phyloP scores from a whole-genome alignment of 208 protist species.

The Trichomonas vaginalis region DNA sequence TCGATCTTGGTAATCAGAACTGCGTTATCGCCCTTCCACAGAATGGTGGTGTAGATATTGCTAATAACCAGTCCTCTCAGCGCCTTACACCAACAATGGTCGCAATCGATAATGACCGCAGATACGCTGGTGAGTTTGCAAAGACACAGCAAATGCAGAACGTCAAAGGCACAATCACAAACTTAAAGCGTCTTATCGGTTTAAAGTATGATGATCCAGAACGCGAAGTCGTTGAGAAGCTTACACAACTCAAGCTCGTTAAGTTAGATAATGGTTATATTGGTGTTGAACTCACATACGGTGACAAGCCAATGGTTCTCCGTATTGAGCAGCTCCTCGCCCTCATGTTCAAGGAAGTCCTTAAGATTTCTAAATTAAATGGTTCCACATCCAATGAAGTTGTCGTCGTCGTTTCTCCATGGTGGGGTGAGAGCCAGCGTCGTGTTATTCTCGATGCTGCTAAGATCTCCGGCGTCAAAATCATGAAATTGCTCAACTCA shows the following conservation, averaged over 20 bases:
- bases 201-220: conserved; percentile 13
- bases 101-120: conserved; percentile 18
- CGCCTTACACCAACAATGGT: conserved; percentile 28
- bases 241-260: neutral
- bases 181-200: conserved; percentile 29
- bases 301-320: neutral
- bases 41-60: conserved; percentile 25
- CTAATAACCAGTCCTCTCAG: conserved; percentile 29
- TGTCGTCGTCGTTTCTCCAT: conserved; percentile 29
- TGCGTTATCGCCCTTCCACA: conserved; percentile 26
- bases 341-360: neutral
- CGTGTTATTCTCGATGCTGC: conserved; percentile 29
- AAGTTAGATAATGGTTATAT: conserved; percentile 21
- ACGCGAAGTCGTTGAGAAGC: neutral
- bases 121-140: conserved; percentile 22
- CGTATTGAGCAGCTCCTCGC: conserved; percentile 18
- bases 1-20: conserved; percentile 31
- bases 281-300: conserved; percentile 25
- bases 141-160: conserved; percentile 25
- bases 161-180: conserved; percentile 21
- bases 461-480: conserved; percentile 23
- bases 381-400: neutral
- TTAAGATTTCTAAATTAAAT: neutral
- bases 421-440: conserved; percentile 26
- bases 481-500: conserved; percentile 25